A percentile compares a stretch with the other conserved stretches of the same genome.
These are phyloP conservation scores for Rubus idaeus DNA, from an alignment of 306 rosid genomes.

Conservation along the genomic window DNA sequence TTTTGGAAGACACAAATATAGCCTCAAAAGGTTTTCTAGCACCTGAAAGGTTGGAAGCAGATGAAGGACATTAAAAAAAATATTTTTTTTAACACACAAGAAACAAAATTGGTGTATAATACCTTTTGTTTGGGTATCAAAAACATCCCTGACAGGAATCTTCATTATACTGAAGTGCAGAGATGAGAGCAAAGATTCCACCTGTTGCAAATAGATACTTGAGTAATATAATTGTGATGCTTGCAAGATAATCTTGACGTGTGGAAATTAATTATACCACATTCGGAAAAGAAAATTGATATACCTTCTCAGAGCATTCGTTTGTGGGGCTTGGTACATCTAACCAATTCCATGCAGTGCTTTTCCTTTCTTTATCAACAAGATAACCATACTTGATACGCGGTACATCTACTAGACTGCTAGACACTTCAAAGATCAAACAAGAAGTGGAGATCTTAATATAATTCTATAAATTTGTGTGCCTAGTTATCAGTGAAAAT, in stretches of 20 bases:
- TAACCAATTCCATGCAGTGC: constrained; percentile 71
- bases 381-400: constrained; percentile 70
- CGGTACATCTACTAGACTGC: constrained; percentile 87
- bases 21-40: constrained; percentile 80
- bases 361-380: constrained; percentile 49
- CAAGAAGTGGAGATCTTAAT: constrained; percentile 13
- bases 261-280: constrained; percentile 13
- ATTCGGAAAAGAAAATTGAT: constrained; percentile 24
- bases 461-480: not conserved
- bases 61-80: constrained; percentile 14
- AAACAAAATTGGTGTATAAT: constrained; percentile 17
- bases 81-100: not conserved
- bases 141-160: constrained; percentile 71
- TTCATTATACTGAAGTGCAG: constrained; percentile 62
- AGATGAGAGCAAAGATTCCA: constrained; percentile 63
- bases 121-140: constrained; percentile 70
- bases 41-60: constrained; percentile 49
- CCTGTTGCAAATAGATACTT: constrained; percentile 42
- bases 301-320: constrained; percentile 78
- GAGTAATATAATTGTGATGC: constrained; percentile 14
- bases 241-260: constrained; percentile 12
- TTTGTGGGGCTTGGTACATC: constrained; percentile 54
- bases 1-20: constrained; percentile 68
- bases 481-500: constrained; percentile 13
- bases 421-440: constrained; percentile 60